phyloP scores from a whole-genome alignment of 2,329 filamentous ascomycete genomes.

The Westerdykella sp. region DNA sequence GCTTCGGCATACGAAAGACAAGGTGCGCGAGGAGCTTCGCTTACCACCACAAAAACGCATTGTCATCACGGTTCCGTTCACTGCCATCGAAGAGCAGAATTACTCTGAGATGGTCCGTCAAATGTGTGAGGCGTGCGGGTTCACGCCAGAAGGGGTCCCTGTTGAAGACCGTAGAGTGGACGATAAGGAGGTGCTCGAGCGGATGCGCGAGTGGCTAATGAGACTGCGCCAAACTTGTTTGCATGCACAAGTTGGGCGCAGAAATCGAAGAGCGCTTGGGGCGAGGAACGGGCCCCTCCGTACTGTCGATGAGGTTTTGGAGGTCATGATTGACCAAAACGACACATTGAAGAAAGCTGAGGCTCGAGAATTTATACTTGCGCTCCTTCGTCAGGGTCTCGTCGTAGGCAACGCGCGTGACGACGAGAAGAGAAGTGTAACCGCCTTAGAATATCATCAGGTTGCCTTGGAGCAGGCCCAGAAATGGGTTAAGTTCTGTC shows the following conservation, averaged over 20 bases:
- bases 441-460: conserved; percentile 66
- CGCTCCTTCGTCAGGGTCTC: conserved; percentile 65
- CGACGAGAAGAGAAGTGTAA: conserved; percentile 46
- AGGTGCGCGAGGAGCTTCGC: conserved; percentile 69
- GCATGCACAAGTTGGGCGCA: conserved; percentile 72
- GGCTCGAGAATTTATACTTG: conserved; percentile 60
- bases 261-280: conserved; percentile 59
- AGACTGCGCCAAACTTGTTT: conserved; percentile 75
- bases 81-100: conserved; percentile 82
- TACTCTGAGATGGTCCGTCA: conserved; percentile 70
- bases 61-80: conserved; percentile 85
- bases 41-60: conserved; percentile 79
- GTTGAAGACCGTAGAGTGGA: conserved; percentile 61
- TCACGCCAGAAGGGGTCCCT: conserved; percentile 61
- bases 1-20: conserved; percentile 78
- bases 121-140: conserved; percentile 64
- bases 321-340: conserved; percentile 85
- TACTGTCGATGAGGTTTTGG: conserved; percentile 79
- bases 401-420: conserved; percentile 68
- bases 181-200: conserved; percentile 51
- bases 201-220: conserved; percentile 74
- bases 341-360: conserved; percentile 61
- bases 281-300: conserved; percentile 60
- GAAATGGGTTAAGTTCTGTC: conserved; percentile 56
- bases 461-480: conserved; percentile 39